Base-by-base conservation (phyloP, 2,329 filamentous ascomycete genomes). In the Colletotrichum godetiae region DNA sequence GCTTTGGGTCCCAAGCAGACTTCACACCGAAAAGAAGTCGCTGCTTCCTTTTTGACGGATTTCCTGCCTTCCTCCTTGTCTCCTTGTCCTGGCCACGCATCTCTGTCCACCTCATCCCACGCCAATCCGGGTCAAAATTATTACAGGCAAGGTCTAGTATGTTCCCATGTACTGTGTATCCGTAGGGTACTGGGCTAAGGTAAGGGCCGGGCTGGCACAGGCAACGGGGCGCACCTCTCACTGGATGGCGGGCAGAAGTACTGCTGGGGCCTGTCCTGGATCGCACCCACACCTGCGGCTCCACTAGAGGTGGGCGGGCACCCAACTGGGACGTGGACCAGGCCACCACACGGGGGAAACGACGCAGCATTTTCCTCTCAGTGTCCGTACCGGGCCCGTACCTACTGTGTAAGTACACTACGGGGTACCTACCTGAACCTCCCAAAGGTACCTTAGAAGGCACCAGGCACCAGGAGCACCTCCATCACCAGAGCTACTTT, bases 181-280 rank as follows among this genome's bases (percentile, higher is more conserved):
- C 27, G 27, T 29, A 42, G 3, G 31, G 31, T 33, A 33, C 7
- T 13, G 37, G 15, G 6, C 57, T 68, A 57, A 58, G 57, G 22
- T 31, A 62, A 65, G 27, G 58, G 31, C 57, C 52, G 61, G 66
- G 68, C 68, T 67, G 68, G 68, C 68, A 71, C 68, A 72, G 68
- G 68, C 64, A 58, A 22, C 49, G 42, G 42, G 29, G 69, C 37
- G 65, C 65, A 53, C 66, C 37, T 68, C 33, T 63, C 69, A 69
- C 37, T 68, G 65, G 58, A 66, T 58, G 61, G 67, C 53, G 61
- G 61, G 61, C 67, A 53, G 61, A 70, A 70, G 29, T 58, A 27
- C 67, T 70, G 67, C 67, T 58, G 37, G 55, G 61, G 67, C 37
- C 61, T 24, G 58, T 37, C 29, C 53, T 60, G 31, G 61, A 59